Evolutionary conservation across 768 basidiomycete species (phyloP), one percentile per base, ranked within the genome.

Genomic region (Tylopilus balloui): DNA sequence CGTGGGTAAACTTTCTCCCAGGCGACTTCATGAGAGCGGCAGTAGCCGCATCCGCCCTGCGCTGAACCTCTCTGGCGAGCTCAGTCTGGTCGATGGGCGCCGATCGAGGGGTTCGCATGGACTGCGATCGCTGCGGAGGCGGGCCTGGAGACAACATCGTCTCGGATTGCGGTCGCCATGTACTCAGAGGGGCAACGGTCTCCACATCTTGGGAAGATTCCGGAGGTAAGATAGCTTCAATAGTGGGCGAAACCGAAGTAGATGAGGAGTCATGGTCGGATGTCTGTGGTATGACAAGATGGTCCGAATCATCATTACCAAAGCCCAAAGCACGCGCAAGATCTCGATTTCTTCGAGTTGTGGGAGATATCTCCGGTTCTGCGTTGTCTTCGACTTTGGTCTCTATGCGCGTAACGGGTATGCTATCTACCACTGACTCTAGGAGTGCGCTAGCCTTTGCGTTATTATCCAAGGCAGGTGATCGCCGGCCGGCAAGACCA

Each of bases 251-350:
- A 41, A 62, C 45, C 8, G 68, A 62, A 17, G 64, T 51, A 49
- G 68, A 54, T 21, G 64, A 61, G 37, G 65, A 60, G 24, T 62
- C 61, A 36, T 59, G 62, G 39, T 50, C 47, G 35, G 55, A 51
- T 27, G 52, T 42, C 41, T 60, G 54, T 34, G 67, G 56, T 17
- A 53, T 54, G 14, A 63, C 29, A 28, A 64, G 53, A 20, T 21
- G 55, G 29, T 67, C 59, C 27, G 61, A 60, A 23, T 70, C 73
- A 47, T 77, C 74, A 15, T 61, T 66, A 15, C 85, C 87, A 57
- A 91, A 89, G 14, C 66, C 66, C 35, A 92, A 69, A 15, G 81
- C 83, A 48, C 84, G 83, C 2, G 88, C 84, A n/a, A 92, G 75
- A 60, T 86, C 85, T 55, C 84, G 74, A 54, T 85, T 83, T 45